Evolutionary conservation across 306 rosid species (phyloP), one percentile per base, ranked within the genome.

Genomic region (Parietaria judaica): DNA sequence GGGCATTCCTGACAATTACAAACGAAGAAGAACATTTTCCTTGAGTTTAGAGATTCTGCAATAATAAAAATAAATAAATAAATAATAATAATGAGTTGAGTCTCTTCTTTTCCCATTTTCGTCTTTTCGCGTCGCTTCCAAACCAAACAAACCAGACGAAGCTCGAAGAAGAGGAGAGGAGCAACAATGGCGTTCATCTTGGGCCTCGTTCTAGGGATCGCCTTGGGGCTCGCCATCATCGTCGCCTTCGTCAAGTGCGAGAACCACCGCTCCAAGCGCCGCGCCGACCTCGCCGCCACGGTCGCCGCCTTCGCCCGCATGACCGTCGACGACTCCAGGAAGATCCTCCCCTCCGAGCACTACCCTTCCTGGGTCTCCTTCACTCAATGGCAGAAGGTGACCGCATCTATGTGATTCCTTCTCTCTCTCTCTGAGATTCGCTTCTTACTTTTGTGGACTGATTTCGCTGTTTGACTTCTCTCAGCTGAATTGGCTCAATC

Each of bases 311-410:
- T 88, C 53, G 88, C 99, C 0, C 66, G 87, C 56, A 84, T 94
- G 90, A 79, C 90, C 0, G 94, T 84, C 4, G 94, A 78, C 14
- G 99, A 94, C 71, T 94, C 97, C 7, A 86, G 89, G 75, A 94
- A 81, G 85, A 63, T 94, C 70, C 66, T 94, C n/a, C 86, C 97
- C 39, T 54, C 87, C 23, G 87, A 86, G 55, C 76, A 60, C 64
- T 86, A 88, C 66, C 99, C 99, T 61, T 86, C 99, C 1, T 94
- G 99, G 99, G 81, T 94, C 6, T 92, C 86, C 69, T 94, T 94
- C 80, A 77, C 97, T 51, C 78, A 78, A 60, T 65, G 79, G 54
- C 95, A 94, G 66, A 94, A 94, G 89, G 68, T 90, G 67, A 78
- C 12, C 31, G 31, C 2, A 23, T 23, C 31, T 23, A 23, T 23